A percentile compares a stretch with the other conserved stretches of the same genome.
Evolutionary conservation across 2,329 filamentous ascomycete genomes (phyloP).

Genomic region (Pseudogymnoascus destructans): DNA sequence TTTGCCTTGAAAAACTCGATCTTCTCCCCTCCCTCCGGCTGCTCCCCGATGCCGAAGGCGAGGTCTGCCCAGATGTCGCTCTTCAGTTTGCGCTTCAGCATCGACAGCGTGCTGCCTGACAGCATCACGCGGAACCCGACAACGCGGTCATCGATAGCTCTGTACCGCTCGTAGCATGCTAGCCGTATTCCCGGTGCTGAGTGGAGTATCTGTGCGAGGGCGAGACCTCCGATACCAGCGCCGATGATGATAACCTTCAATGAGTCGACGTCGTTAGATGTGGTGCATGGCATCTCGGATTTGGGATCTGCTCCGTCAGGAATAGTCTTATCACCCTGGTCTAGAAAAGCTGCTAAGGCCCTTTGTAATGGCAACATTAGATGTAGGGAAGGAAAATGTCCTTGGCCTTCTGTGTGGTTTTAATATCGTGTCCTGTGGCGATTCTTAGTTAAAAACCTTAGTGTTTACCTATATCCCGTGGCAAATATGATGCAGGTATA

Average conservation of each 20-base stretch:
- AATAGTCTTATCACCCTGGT: neutral
- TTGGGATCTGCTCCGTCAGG: constrained; percentile 1
- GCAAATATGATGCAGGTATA: neutral
- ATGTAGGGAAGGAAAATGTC: neutral
- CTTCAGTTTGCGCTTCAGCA: constrained; percentile 18
- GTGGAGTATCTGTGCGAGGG: constrained; percentile 19
- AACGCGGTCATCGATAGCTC: constrained; percentile 16
- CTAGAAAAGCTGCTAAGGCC: neutral
- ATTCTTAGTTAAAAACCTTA: neutral
- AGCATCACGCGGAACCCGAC: constrained; percentile 22
- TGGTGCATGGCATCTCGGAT: constrained; percentile 24
- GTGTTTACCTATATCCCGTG: neutral
- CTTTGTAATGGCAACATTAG: neutral
- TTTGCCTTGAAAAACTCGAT: constrained; percentile 19
- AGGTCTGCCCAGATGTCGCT: constrained; percentile 18
- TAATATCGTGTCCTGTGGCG: neutral
- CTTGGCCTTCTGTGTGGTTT: neutral
- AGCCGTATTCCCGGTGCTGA: constrained; percentile 17
- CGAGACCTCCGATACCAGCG: constrained; percentile 19
- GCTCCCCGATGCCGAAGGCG: constrained; percentile 17
- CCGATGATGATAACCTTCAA: constrained; percentile 16
- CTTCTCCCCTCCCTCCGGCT: constrained; percentile 19
- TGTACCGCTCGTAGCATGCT: constrained; percentile 19
- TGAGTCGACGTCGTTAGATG: constrained; percentile 14
- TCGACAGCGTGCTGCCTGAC: constrained; percentile 18